phyloP scores from a whole-genome alignment of 192 early-diverging fungal genomes.

The Backusella macrospora region DNA sequence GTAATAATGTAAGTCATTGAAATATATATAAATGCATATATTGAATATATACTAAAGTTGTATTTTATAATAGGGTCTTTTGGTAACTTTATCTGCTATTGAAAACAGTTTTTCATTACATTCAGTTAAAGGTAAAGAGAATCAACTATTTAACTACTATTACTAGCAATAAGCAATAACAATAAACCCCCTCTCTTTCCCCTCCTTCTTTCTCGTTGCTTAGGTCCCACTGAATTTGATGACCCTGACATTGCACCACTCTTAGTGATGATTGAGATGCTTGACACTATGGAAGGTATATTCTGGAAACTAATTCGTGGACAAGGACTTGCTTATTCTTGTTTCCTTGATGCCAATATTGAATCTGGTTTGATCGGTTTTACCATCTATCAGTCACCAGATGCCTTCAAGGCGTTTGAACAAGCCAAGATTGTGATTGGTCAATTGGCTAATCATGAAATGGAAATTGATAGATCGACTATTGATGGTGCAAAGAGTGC shows the following conservation, averaged over 20 bases:
- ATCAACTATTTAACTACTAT: neutral
- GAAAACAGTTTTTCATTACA: slow-evolving; percentile 60
- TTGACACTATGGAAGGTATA: slow-evolving; percentile 60
- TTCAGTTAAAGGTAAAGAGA: slow-evolving; percentile 36
- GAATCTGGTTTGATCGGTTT: slow-evolving; percentile 55
- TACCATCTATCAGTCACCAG: slow-evolving; percentile 53
- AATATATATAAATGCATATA: neutral
- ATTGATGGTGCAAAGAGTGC: slow-evolving; percentile 62
- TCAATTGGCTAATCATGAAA: slow-evolving; percentile 49
- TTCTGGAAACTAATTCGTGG: slow-evolving; percentile 69
- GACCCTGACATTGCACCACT: slow-evolving; percentile 58
- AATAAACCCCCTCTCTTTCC: neutral
- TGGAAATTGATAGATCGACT: slow-evolving; percentile 47
- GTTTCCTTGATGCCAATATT: slow-evolving; percentile 45
- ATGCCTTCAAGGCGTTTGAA: slow-evolving; percentile 56
- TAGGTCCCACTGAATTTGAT: slow-evolving; percentile 48
- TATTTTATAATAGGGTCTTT: slow-evolving; percentile 37
- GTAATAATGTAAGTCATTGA: slow-evolving; percentile 25
- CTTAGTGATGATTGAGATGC: slow-evolving; percentile 54
- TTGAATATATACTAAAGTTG: neutral
- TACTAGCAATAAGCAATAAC: neutral
- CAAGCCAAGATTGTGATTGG: slow-evolving; percentile 53
- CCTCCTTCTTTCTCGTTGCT: neutral
- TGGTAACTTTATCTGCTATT: slow-evolving; percentile 58
- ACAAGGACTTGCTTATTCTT: slow-evolving; percentile 58